Percentiles rank a stretch among this genome's conserved stretches.
Evolutionary conservation across 192 early-diverging fungal genomes (phyloP).

Genomic region (Coemansia sp.): DNA sequence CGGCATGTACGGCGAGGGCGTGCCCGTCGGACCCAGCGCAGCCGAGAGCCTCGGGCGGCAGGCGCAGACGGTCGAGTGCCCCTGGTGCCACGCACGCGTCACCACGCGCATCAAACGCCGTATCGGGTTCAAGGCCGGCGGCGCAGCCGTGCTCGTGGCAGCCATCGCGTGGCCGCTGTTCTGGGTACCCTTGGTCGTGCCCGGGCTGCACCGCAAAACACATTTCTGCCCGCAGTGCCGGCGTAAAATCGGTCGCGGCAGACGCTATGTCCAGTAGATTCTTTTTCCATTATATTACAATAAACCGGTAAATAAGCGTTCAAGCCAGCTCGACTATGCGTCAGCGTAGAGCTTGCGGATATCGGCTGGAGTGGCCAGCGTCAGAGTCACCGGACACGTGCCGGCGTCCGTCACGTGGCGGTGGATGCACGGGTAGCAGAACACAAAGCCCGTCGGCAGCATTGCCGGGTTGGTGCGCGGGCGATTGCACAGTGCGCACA

Average conservation of each 20-base stretch:
- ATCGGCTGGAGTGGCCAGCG: conserved; percentile 13
- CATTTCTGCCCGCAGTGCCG: conserved; percentile 50
- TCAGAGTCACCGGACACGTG: conserved; percentile 77
- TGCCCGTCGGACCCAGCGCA: conserved; percentile 30
- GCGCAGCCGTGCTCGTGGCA: conserved; percentile 34
- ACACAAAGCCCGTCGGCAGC: conserved; percentile 85
- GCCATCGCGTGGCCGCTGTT: conserved; percentile 47
- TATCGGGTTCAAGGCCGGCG: conserved; percentile 38
- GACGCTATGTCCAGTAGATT: conserved; percentile 6
- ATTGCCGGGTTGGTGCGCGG: conserved; percentile 83
- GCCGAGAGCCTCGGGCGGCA: conserved; percentile 29
- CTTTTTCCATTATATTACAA: background rate
- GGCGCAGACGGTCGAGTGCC: conserved; percentile 43
- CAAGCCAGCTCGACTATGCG: conserved; percentile 1
- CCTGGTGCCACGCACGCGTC: conserved; percentile 48
- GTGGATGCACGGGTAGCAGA: conserved; percentile 89
- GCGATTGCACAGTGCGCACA: conserved; percentile 76
- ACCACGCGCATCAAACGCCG: conserved; percentile 21
- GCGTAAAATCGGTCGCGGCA: conserved; percentile 46
- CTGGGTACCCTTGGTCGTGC: conserved; percentile 48
- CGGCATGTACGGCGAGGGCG: conserved; percentile 27
- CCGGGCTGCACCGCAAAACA: conserved; percentile 42
- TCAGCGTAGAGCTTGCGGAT: conserved; percentile 53
- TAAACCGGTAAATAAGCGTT: conserved; percentile 1
- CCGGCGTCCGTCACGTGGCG: conserved; percentile 67